Evolutionary conservation across 2,329 filamentous ascomycete species (phyloP).

Genomic region (Eutypella sp.): DNA sequence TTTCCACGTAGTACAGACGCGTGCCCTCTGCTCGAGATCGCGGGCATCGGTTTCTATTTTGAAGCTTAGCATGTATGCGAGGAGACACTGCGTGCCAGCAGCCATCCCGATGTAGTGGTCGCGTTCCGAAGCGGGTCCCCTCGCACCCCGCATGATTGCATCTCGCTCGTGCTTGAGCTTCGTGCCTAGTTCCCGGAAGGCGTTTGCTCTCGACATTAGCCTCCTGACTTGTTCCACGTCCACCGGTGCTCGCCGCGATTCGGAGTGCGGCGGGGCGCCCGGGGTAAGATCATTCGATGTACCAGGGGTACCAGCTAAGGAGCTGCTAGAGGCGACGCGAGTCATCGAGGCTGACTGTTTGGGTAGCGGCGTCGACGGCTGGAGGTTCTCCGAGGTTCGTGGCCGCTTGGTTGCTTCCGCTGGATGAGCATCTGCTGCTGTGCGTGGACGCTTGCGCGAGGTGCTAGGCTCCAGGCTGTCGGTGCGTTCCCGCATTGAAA

Average conservation of each 20-base stretch:
- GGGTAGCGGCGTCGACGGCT: constrained; percentile 45
- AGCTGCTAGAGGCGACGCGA: constrained; percentile 49
- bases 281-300: constrained; percentile 38
- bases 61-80: constrained; percentile 48
- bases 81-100: constrained; percentile 24
- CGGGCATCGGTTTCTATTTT: constrained; percentile 42
- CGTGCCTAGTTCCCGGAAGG: constrained; percentile 38
- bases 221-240: constrained; percentile 24
- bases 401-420: constrained; percentile 37
- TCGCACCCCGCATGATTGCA: constrained; percentile 30
- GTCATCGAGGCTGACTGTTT: constrained; percentile 47
- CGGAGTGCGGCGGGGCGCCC: constrained; percentile 24
- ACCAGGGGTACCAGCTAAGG: constrained; percentile 47
- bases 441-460: constrained; percentile 46
- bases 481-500: constrained; percentile 29
- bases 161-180: constrained; percentile 53
- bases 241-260: constrained; percentile 30
- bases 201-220: constrained; percentile 32
- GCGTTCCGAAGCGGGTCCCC: constrained; percentile 13
- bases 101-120: constrained; percentile 23
- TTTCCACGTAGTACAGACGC: constrained; percentile 30
- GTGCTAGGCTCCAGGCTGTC: constrained; percentile 37
- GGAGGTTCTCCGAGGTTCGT: constrained; percentile 37
- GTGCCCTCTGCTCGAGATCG: constrained; percentile 36
- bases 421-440: constrained; percentile 25